Evolutionary conservation across 2,329 filamentous ascomycete genomes (phyloP), one percentile per base, ranked within the genome.

Genomic region (Hirsutella minnesotensis): DNA sequence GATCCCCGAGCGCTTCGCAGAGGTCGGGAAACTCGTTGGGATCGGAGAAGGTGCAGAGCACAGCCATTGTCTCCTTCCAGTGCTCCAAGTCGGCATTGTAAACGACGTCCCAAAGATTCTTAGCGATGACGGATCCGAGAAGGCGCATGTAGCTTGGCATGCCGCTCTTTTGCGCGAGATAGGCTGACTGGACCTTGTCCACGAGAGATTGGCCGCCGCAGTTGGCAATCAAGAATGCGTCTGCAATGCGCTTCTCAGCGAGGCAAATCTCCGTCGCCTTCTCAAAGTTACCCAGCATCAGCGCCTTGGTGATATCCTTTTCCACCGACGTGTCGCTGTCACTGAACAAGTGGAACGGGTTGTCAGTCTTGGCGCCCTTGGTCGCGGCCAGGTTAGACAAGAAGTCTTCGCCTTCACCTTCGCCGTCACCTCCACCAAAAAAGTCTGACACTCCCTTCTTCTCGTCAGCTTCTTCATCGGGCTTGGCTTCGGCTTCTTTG

Each of bases 51-150:
- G 92, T 96, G 73, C 92, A 98, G 42, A 98, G 69, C 1, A 89
- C 85, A 22, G 87, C 89, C 85, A 98, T 94, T 3, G 90, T 82
- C 63, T 96, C 92, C 66, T 94, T 96, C 94, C 92, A 98, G 64
- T 92, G 85, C 41, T 76, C 75, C 38, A 98, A 68, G 56, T 95
- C 86, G 8, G 90, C 92, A 56, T 98, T 98, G 66, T 96, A 87
- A 8, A 96, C 92, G 38, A 96, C 77, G 65, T 98, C 92, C 92
- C 90, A 96, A 2, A 98, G 73, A 56, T 98, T 95, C 71, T 96
- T 96, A 48, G 85, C 81, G 44, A 95, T 89, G 41, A 98, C 86
- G 5, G 90, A 95, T 41, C 86, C 83, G 43, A 98, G 73, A 9
- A 98, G 73, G 36, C 94, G 83, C 44, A 96, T 70, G 57, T 98